phyloP scores from a whole-genome alignment of 805 yeast species.

The Tetrapisispora taiwanensis region DNA sequence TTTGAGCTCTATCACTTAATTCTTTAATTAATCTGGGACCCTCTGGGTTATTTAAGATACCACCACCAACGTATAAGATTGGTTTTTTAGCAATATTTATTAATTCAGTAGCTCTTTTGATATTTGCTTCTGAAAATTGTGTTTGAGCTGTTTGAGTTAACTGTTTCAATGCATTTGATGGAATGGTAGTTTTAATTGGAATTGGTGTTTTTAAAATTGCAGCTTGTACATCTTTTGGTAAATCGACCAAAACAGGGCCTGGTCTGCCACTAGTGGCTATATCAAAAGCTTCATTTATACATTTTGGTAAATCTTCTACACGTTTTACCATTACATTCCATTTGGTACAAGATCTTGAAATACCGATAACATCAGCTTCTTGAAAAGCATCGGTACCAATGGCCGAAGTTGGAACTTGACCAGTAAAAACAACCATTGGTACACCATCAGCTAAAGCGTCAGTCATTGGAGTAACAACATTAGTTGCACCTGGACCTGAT shows the following conservation, averaged over 20 bases:
- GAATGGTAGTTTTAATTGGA: slow-evolving; percentile 69
- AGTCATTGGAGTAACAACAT: slow-evolving; percentile 96
- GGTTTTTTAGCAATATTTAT: slow-evolving; percentile 81
- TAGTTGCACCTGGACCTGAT: slow-evolving; percentile 99
- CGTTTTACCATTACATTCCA: slow-evolving; percentile 98
- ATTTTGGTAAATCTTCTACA: slow-evolving; percentile 86
- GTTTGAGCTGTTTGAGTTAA: slow-evolving; percentile 61
- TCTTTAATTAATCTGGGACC: slow-evolving; percentile 75
- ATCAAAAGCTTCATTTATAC: slow-evolving; percentile 96
- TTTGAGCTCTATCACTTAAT: slow-evolving; percentile 79
- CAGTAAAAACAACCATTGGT: slow-evolving; percentile 92
- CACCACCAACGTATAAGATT: slow-evolving; percentile 84
- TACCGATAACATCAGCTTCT: slow-evolving; percentile 97
- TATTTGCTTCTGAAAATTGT: slow-evolving; percentile 64
- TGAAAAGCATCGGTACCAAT: slow-evolving; percentile 99
- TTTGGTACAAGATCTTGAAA: slow-evolving; percentile 93
- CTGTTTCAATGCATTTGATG: slow-evolving; percentile 55
- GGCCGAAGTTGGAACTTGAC: slow-evolving; percentile 92
- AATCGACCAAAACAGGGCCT: slow-evolving; percentile 94
- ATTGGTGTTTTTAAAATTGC: slow-evolving; percentile 78
- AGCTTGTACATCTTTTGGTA: slow-evolving; percentile 97
- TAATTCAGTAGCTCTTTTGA: slow-evolving; percentile 66
- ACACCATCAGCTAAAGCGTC: slow-evolving; percentile 97
- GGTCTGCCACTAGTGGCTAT: slow-evolving; percentile 95
- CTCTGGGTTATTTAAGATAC: slow-evolving; percentile 67